phyloP scores from a whole-genome alignment of 352 stramenopile species.

The Pythium brachiatum region DNA sequence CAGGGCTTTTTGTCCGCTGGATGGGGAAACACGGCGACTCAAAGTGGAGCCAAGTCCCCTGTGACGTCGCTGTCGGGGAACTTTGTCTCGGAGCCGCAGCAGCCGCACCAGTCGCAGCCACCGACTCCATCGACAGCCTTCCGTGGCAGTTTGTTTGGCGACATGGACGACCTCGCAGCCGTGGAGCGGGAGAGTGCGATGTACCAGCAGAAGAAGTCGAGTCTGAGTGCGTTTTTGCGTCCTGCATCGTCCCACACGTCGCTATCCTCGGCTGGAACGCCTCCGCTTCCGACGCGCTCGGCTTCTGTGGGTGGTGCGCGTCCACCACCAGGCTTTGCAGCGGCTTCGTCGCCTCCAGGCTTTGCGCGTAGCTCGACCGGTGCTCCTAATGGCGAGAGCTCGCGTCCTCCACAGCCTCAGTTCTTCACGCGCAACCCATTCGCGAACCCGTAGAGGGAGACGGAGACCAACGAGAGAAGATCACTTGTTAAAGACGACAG shows the following conservation, averaged over 20 bases:
- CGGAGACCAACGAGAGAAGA: neutral
- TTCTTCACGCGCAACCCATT: slow-evolving; percentile 62
- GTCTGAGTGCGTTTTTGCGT: slow-evolving; percentile 65
- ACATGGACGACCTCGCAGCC: slow-evolving; percentile 67
- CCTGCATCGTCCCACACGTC: slow-evolving; percentile 22
- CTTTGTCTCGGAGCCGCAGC: neutral
- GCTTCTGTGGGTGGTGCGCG: slow-evolving; percentile 29
- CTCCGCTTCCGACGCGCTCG: slow-evolving; percentile 15
- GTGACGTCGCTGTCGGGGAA: slow-evolving; percentile 10
- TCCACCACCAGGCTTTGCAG: slow-evolving; percentile 33
- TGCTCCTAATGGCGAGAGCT: slow-evolving; percentile 3
- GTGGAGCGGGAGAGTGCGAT: slow-evolving; percentile 62
- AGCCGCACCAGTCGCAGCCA: slow-evolving; percentile 7
- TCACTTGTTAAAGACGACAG: neutral
- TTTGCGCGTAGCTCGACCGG: slow-evolving; percentile 24
- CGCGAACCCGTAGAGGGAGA: slow-evolving; percentile 46
- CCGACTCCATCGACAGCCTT: neutral
- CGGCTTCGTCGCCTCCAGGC: slow-evolving; percentile 11
- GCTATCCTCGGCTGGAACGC: neutral
- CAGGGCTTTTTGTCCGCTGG: slow-evolving; percentile 36
- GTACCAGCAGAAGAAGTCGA: slow-evolving; percentile 74
- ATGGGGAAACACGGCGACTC: slow-evolving; percentile 43
- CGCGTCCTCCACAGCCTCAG: slow-evolving; percentile 13
- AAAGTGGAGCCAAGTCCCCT: neutral
- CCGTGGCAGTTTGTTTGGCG: slow-evolving; percentile 31